Conservation (phyloP, 345 rosid species). For the Eucalyptus polybractea region DNA sequence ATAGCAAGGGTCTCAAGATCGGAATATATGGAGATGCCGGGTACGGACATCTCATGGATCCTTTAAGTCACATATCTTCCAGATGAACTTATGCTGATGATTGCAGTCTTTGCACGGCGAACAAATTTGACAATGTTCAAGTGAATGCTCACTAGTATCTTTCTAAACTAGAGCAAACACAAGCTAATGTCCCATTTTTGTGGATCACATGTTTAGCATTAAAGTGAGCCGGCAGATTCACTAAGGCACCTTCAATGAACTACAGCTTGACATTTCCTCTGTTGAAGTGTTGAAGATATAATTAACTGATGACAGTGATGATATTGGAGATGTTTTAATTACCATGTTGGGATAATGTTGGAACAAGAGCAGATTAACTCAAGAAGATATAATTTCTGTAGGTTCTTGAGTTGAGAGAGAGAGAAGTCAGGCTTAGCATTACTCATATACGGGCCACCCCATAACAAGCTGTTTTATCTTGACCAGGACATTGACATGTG, state of each 20-base stretch:
- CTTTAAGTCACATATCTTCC: background rate
- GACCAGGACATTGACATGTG: conserved; percentile 25
- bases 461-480: background rate
- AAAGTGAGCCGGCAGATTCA: background rate
- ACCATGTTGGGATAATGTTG: background rate
- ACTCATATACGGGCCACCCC: background rate
- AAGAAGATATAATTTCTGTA: background rate
- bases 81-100: background rate
- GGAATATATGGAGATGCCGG: conserved; percentile 40
- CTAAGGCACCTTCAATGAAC: background rate
- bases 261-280: background rate
- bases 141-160: background rate
- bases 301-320: background rate
- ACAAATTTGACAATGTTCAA: background rate
- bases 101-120: background rate
- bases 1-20: conserved; percentile 25
- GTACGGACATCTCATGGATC: background rate
- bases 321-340: background rate
- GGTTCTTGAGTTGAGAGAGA: background rate
- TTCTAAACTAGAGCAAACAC: background rate
- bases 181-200: background rate
- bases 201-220: background rate
- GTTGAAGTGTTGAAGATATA: background rate
- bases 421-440: background rate
- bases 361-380: background rate